Conservation (phyloP, 768 basidiomycete genomes). For the Trametes villosa region DNA sequence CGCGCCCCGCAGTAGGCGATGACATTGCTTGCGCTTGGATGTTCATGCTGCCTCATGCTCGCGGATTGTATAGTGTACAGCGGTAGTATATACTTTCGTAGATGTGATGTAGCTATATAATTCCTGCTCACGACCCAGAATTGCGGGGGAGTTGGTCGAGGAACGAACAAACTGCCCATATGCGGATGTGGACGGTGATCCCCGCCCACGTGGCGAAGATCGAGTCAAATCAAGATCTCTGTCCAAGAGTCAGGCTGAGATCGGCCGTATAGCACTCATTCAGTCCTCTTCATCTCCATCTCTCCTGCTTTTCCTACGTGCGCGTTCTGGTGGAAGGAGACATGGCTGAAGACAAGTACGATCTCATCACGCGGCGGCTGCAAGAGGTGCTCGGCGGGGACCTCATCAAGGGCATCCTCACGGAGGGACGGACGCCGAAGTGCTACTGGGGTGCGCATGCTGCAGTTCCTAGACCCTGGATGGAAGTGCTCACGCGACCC, state of each 20-base stretch:
- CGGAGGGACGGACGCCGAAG: conserved; percentile 75
- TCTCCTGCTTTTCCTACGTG: not conserved
- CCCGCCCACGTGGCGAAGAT: no score
- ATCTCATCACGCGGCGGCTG: conserved; percentile 83
- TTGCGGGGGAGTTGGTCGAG: no score
- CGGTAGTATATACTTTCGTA: not conserved
- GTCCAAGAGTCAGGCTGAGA: no score
- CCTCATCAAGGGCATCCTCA: conserved; percentile 76
- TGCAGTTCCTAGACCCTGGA: not conserved
- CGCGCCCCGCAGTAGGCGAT: conserved; percentile 2
- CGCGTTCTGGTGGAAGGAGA: not conserved
- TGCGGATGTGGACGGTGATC: no score
- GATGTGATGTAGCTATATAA: not conserved
- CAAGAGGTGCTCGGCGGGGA: conserved; percentile 91
- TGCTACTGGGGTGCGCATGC: conserved; percentile 88
- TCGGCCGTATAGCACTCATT: no score
- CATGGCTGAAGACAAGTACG: conserved; percentile 55
- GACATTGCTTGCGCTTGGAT: not conserved
- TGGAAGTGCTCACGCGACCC: not conserved
- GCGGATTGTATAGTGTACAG: not conserved
- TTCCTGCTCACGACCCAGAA: not conserved
- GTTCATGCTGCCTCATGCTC: not conserved
- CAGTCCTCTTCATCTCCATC: not conserved
- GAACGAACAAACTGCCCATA: no score
- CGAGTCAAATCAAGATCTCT: no score